phyloP scores from a whole-genome alignment of 1,284 basidiomycete species.

The Cryptococcus jaspeensis region DNA sequence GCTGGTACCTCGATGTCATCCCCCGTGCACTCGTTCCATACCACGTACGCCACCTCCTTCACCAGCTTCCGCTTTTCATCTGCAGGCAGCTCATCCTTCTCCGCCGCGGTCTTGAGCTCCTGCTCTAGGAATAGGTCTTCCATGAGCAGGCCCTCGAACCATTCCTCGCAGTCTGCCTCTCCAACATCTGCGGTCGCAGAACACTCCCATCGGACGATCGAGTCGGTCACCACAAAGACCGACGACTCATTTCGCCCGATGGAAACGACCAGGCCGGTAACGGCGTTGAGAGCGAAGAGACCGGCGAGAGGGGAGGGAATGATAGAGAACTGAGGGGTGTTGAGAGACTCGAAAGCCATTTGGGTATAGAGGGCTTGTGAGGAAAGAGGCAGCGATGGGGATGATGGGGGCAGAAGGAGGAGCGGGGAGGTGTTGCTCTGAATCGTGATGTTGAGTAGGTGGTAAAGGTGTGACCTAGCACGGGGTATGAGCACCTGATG shows the following conservation, averaged over 20 bases:
- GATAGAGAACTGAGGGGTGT: slow-evolving; percentile 79
- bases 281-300: slow-evolving; percentile 74
- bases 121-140: slow-evolving; percentile 62
- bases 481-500: slow-evolving; percentile 15
- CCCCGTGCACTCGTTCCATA: slow-evolving; percentile 41
- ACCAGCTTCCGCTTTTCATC: slow-evolving; percentile 36
- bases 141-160: slow-evolving; percentile 69
- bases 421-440: slow-evolving; percentile 65
- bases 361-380: slow-evolving; percentile 75
- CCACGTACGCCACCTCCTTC: slow-evolving; percentile 36
- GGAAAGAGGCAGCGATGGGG: slow-evolving; percentile 51
- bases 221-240: slow-evolving; percentile 71
- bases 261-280: slow-evolving; percentile 81
- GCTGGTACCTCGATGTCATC: slow-evolving; percentile 46
- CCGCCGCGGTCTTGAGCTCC: slow-evolving; percentile 58
- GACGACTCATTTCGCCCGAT: slow-evolving; percentile 72
- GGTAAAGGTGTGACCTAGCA: slow-evolving; percentile 80
- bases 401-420: slow-evolving; percentile 60
- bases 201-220: slow-evolving; percentile 63
- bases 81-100: slow-evolving; percentile 45
- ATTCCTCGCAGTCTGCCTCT: slow-evolving; percentile 68
- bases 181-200: slow-evolving; percentile 66
- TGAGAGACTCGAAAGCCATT: slow-evolving; percentile 94
- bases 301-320: slow-evolving; percentile 82
- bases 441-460: slow-evolving; percentile 70